These are phyloP conservation scores for Candida rishiriensis DNA, from an alignment of 805 yeast genomes.

Conservation along the genomic window DNA sequence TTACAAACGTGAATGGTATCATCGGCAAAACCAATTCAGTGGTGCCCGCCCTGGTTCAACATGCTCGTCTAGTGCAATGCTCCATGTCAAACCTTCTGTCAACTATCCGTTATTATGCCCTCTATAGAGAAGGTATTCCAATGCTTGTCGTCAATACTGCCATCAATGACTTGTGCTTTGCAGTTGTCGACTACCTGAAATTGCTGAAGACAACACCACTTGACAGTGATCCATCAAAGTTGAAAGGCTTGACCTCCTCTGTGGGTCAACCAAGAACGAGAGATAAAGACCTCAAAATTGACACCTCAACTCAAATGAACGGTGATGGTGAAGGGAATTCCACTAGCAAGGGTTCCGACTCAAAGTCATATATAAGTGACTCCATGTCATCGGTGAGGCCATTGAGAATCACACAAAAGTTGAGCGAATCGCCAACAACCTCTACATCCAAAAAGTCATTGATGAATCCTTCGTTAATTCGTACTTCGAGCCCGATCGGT, in stretches of 20 bases:
- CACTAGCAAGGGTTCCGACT: no score
- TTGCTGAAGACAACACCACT: slow-evolving; percentile 36
- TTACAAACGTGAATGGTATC: slow-evolving; percentile 37
- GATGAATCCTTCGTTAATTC: neutral
- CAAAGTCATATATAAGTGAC: slow-evolving; percentile 6
- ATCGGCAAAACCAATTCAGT: slow-evolving; percentile 35
- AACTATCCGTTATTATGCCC: slow-evolving; percentile 66
- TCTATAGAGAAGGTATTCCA: slow-evolving; percentile 64
- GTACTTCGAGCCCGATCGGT: neutral
- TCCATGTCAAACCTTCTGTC: slow-evolving; percentile 73
- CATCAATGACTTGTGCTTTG: slow-evolving; percentile 64
- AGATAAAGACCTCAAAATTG: slow-evolving; percentile 19
- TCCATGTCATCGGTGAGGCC: slow-evolving; percentile 55
- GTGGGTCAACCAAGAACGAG: no score
- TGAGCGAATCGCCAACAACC: slow-evolving; percentile 17
- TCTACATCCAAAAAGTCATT: no score
- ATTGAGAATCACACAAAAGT: slow-evolving; percentile 59
- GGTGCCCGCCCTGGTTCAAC: slow-evolving; percentile 24
- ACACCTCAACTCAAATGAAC: neutral
- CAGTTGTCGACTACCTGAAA: slow-evolving; percentile 57
- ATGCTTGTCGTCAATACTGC: slow-evolving; percentile 69
- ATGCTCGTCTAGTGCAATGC: slow-evolving; percentile 49
- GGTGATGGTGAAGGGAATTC: no score
- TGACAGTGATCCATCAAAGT: no score
- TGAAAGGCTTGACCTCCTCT: no score